These are phyloP conservation scores for Eucommia ulmoides DNA, from an alignment of 257 asterid genomes.

Conservation along the genomic window DNA sequence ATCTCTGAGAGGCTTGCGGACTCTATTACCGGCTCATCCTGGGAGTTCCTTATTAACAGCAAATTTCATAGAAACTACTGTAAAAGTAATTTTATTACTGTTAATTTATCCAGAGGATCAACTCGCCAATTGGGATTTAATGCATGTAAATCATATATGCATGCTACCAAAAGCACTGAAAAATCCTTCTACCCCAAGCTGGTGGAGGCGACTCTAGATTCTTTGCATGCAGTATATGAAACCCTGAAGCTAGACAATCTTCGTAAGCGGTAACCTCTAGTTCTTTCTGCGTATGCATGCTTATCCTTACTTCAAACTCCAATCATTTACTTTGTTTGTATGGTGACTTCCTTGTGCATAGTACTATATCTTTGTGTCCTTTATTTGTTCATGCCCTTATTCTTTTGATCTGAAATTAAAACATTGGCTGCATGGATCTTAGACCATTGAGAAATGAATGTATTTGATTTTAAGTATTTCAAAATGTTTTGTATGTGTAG, in stretches of 20 bases:
- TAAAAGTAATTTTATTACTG: slow-evolving; percentile 27
- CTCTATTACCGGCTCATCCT: slow-evolving; percentile 47
- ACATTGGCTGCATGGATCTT: too few species aligned
- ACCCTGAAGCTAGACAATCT: slow-evolving; percentile 78
- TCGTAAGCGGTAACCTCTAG: slow-evolving; percentile 56
- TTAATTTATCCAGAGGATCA: slow-evolving; percentile 32
- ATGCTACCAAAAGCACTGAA: slow-evolving; percentile 18
- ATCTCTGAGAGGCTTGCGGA: slow-evolving; percentile 23
- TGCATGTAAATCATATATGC: slow-evolving; percentile 21
- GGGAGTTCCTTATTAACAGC: slow-evolving; percentile 84
- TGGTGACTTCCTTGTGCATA: too few species aligned
- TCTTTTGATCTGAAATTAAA: too few species aligned
- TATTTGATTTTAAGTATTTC: too few species aligned
- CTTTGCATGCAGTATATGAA: slow-evolving; percentile 89
- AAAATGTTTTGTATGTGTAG: too few species aligned
- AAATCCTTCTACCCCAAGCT: slow-evolving; percentile 27
- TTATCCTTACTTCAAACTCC: too few species aligned
- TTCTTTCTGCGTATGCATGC: too few species aligned
- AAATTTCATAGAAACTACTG: slow-evolving; percentile 51
- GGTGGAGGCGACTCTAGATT: slow-evolving; percentile 52
- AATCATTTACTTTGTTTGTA: too few species aligned
- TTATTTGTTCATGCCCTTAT: too few species aligned
- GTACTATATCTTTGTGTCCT: too few species aligned
- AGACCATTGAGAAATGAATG: too few species aligned
- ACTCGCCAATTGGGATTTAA: slow-evolving; percentile 22